Evolutionary conservation across 352 stramenopile genomes (phyloP).

Genomic region (Lagenidium giganteum): DNA sequence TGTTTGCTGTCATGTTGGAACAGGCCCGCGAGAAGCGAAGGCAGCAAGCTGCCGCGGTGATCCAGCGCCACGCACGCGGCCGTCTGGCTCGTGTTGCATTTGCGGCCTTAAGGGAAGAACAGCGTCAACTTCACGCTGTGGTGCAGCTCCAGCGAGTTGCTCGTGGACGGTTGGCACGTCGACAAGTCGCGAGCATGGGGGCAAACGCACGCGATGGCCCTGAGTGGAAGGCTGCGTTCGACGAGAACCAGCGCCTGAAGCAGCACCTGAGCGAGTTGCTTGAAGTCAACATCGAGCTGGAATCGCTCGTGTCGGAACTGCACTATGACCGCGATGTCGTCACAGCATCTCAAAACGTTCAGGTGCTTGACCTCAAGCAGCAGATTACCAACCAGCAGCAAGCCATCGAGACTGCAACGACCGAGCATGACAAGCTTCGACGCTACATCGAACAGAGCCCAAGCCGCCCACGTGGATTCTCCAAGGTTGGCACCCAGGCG

Average conservation of each 20-base stretch:
- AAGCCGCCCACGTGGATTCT: constrained; percentile 2
- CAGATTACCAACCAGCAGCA: constrained; percentile 43
- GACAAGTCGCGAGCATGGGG: neutral
- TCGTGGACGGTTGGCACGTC: constrained; percentile 1
- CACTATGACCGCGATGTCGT: constrained; percentile 48
- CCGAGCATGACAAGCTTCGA: constrained; percentile 41
- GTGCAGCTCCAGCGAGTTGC: neutral
- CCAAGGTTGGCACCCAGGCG: constrained; percentile 1
- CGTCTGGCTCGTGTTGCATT: neutral
- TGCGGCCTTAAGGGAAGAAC: neutral
- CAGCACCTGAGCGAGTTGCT: constrained; percentile 51
- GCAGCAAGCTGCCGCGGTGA: too few species aligned
- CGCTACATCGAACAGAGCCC: constrained; percentile 42
- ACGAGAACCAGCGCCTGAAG: constrained; percentile 54
- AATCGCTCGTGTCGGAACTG: constrained; percentile 52
- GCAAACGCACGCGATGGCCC: constrained; percentile 4
- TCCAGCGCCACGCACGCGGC: too few species aligned
- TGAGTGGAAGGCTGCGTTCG: constrained; percentile 31
- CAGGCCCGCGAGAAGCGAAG: too few species aligned
- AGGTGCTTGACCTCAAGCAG: constrained; percentile 50
- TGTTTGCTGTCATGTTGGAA: neutral
- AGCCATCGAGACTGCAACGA: constrained; percentile 30
- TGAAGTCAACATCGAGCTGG: constrained; percentile 52
- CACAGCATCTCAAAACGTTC: constrained; percentile 46
- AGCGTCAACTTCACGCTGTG: neutral